Evolutionary conservation across 306 rosid species (phyloP).

Genomic region (Leucaena leucocephala): DNA sequence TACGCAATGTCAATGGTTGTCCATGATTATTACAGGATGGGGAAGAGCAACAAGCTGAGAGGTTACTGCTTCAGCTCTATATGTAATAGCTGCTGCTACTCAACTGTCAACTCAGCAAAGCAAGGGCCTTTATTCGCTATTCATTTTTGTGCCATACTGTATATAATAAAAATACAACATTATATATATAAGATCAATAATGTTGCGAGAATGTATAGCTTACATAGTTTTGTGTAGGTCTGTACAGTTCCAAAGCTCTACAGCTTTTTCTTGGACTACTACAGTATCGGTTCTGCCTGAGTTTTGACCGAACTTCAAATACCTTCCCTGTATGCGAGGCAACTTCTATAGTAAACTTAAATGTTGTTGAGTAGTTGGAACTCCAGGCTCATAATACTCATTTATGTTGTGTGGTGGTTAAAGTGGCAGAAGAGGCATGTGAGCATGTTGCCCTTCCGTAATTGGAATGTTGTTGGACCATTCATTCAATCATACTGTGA

Average conservation of each 20-base stretch:
- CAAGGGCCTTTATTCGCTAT: constrained; percentile 29
- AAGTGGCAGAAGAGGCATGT: background rate
- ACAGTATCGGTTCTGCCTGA: constrained; percentile 15
- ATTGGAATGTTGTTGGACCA: background rate
- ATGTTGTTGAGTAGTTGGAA: background rate
- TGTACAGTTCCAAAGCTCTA: constrained; percentile 33
- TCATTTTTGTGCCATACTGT: constrained; percentile 31
- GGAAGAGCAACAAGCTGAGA: constrained; percentile 29
- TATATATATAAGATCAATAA: constrained; percentile 16
- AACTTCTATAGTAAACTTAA: background rate
- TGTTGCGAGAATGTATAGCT: constrained; percentile 37
- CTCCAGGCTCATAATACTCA: background rate
- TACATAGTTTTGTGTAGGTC: constrained; percentile 30
- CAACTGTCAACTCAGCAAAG: constrained; percentile 17
- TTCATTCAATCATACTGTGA: background rate
- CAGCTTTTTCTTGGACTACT: background rate
- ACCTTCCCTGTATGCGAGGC: background rate
- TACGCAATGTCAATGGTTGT: background rate
- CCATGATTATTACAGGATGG: constrained; percentile 24
- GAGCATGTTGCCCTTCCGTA: background rate
- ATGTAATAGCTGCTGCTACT: constrained; percentile 14
- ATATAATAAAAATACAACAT: constrained; percentile 17
- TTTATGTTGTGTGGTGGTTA: background rate
- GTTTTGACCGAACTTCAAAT: constrained; percentile 7
- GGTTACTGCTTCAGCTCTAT: constrained; percentile 21